A percentile compares a stretch with the other conserved stretches of the same genome.
Conservation (phyloP, 2,329 filamentous ascomycete genomes). For the Colletotrichum tropicale region DNA sequence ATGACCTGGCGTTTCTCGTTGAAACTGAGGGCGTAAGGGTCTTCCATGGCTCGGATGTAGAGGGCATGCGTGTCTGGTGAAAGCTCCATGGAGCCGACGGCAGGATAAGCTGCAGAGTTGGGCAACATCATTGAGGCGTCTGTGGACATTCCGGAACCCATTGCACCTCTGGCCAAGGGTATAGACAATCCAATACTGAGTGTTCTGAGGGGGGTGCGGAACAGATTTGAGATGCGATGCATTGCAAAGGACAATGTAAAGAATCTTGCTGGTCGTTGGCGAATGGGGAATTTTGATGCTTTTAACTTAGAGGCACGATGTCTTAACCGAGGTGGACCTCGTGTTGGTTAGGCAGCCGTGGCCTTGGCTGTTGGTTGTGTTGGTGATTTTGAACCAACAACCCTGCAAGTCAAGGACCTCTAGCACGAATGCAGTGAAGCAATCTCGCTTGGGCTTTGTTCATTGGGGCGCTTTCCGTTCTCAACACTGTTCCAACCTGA, state of each 20-base stretch:
- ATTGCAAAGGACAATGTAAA: rapidly evolving
- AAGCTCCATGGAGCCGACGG: not conserved
- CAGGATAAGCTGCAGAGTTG: rapidly evolving
- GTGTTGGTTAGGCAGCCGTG: not conserved
- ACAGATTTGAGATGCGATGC: not conserved
- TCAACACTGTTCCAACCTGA: not conserved
- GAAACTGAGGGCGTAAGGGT: not conserved
- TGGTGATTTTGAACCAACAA: not conserved
- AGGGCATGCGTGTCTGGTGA: not conserved
- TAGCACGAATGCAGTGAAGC: not conserved
- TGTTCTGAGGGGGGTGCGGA: not conserved
- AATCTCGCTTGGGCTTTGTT: not conserved
- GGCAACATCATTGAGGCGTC: not conserved
- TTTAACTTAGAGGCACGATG: not conserved
- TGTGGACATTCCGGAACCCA: not conserved
- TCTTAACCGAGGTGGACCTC: not conserved
- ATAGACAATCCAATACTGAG: not conserved
- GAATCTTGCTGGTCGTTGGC: not conserved
- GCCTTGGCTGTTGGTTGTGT: not conserved
- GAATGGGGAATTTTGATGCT: not conserved
- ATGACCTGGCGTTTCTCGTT: not conserved
- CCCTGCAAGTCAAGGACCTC: not conserved
- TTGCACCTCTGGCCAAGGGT: not conserved
- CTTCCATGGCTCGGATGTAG: not conserved
- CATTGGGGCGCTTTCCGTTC: not conserved